Percentiles rank a stretch among this genome's conserved stretches.
These are phyloP conservation scores for Coffea humblotiana DNA, from an alignment of 305 asterid species.

Conservation along the genomic window DNA sequence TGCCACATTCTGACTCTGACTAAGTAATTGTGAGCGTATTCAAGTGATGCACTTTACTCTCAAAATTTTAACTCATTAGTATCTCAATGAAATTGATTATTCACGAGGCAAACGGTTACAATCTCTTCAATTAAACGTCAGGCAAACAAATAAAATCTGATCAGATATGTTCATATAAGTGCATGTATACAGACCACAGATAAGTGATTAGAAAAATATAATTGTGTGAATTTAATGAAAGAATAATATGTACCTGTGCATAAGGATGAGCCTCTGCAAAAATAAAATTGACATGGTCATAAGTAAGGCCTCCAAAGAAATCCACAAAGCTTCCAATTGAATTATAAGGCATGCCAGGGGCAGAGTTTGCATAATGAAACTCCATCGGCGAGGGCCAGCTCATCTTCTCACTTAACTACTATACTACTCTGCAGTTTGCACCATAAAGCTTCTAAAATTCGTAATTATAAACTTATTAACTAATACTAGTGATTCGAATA, in stretches of 20 bases:
- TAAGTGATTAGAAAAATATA: not conserved
- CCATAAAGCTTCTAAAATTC: not conserved
- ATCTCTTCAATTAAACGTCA: not conserved
- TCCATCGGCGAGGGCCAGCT: conserved; percentile 78
- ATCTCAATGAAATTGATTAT: not conserved
- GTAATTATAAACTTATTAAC: not conserved
- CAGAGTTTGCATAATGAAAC: conserved; percentile 56
- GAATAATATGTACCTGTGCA: conserved; percentile 49
- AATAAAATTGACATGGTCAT: conserved; percentile 80
- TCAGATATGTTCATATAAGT: not conserved
- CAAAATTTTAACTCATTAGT: too few relatives aligned
- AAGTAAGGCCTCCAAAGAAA: conserved; percentile 84
- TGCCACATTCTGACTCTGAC: not conserved
- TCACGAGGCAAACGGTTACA: not conserved
- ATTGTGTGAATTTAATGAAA: not conserved
- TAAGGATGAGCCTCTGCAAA: conserved; percentile 61
- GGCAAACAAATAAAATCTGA: not conserved
- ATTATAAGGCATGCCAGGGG: conserved; percentile 63
- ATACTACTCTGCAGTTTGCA: conserved; percentile 21
- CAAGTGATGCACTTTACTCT: not conserved
- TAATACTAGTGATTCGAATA: not conserved
- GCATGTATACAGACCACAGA: too few relatives aligned
- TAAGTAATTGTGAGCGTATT: not conserved
- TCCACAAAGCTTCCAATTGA: conserved; percentile 86
- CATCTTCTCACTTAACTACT: conserved; percentile 35